phyloP scores from a whole-genome alignment of 192 early-diverging fungal species.

The Podila epicladia region DNA sequence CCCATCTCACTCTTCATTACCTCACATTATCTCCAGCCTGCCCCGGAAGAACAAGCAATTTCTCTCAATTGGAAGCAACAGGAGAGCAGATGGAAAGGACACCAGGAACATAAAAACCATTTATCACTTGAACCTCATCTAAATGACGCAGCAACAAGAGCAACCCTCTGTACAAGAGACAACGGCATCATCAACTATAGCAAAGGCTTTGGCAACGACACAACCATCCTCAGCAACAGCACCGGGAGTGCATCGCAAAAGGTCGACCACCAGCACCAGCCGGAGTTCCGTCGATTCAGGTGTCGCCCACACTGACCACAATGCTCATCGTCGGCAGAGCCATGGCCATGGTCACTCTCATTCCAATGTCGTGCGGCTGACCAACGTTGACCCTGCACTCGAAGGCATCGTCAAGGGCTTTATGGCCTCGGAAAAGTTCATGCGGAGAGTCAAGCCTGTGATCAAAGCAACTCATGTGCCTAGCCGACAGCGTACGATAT shows the following conservation, averaged over 20 bases:
- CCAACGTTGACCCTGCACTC: slow-evolving; percentile 33
- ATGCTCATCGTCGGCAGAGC: slow-evolving; percentile 12
- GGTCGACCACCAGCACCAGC: background rate
- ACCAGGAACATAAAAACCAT: too few species aligned
- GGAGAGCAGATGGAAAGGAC: too few species aligned
- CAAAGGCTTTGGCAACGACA: background rate
- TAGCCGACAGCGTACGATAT: slow-evolving; percentile 30
- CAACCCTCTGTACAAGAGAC: too few species aligned
- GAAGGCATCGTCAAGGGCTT: slow-evolving; percentile 46
- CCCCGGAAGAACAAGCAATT: too few species aligned
- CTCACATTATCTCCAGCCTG: too few species aligned
- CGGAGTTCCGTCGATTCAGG: background rate
- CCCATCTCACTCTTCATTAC: too few species aligned
- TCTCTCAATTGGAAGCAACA: too few species aligned
- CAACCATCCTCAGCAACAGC: background rate
- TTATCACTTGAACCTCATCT: too few species aligned
- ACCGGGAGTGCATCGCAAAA: background rate
- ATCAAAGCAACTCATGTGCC: slow-evolving; percentile 40
- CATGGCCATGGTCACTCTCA: slow-evolving; percentile 8
- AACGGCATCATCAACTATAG: too few species aligned
- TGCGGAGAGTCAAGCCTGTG: slow-evolving; percentile 34
- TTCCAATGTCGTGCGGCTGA: background rate
- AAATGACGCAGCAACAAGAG: too few species aligned
- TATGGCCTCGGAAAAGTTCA: slow-evolving; percentile 43
- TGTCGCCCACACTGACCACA: background rate